These are phyloP conservation scores for Tricholoma saponaceum DNA, from an alignment of 768 basidiomycete species.

Conservation along the genomic window DNA sequence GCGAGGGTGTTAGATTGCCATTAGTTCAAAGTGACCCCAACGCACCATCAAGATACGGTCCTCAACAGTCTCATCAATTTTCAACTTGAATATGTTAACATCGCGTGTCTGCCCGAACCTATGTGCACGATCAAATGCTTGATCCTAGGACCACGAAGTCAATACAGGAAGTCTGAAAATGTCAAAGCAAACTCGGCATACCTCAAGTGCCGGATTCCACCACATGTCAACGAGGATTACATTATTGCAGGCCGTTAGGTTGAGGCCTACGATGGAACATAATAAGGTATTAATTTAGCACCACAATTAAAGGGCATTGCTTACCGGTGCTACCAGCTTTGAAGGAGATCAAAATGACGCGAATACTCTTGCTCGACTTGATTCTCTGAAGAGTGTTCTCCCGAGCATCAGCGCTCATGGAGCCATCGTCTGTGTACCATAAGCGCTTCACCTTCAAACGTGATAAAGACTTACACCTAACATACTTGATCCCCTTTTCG, in stretches of 20 bases:
- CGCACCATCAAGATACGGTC: slow-evolving; percentile 74
- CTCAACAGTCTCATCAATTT: slow-evolving; percentile 83
- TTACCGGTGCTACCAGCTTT: slow-evolving; percentile 92
- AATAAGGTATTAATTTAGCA: slow-evolving; percentile 2
- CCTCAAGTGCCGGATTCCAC: slow-evolving; percentile 92
- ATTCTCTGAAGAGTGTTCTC: slow-evolving; percentile 75
- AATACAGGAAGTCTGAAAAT: neutral
- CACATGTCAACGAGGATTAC: slow-evolving; percentile 91
- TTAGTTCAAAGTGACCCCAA: neutral
- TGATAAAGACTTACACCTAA: slow-evolving; percentile 61
- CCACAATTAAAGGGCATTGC: slow-evolving; percentile 14
- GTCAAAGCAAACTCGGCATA: slow-evolving; percentile 28
- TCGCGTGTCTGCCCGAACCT: slow-evolving; percentile 84
- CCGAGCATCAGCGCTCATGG: slow-evolving; percentile 73
- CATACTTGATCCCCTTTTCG: slow-evolving; percentile 62
- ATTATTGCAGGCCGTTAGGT: slow-evolving; percentile 90
- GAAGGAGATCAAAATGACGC: slow-evolving; percentile 92
- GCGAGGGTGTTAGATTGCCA: slow-evolving; percentile 1
- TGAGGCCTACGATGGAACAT: slow-evolving; percentile 55
- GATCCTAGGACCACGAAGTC: slow-evolving; percentile 48
- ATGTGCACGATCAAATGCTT: slow-evolving; percentile 91
- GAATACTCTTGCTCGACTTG: slow-evolving; percentile 48
- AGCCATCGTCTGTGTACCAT: slow-evolving; percentile 75
- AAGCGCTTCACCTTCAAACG: slow-evolving; percentile 1
- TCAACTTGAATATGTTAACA: slow-evolving; percentile 88